Percentiles rank a stretch among this genome's conserved stretches.
These are phyloP conservation scores for Dillenia turbinata DNA, from an alignment of 164 flowering plant genomes.

Conservation along the genomic window DNA sequence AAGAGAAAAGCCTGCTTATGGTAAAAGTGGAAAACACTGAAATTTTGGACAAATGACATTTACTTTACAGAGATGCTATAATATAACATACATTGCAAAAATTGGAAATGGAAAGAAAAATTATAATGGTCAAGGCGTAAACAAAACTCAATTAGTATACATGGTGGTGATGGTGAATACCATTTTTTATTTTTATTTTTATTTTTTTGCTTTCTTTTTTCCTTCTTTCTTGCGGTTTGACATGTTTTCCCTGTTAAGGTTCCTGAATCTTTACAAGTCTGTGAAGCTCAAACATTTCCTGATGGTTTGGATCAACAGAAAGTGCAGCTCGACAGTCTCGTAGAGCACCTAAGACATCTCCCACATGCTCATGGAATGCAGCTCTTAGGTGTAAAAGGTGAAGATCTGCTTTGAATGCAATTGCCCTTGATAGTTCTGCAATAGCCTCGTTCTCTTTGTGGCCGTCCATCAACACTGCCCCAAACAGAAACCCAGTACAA, in stretches of 20 bases:
- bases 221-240: too few species aligned
- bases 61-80: too few species aligned
- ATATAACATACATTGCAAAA: too few species aligned
- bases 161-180: too few species aligned
- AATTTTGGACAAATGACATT: too few species aligned
- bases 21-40: too few species aligned
- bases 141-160: too few species aligned
- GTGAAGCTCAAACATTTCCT: slow-evolving; percentile 88
- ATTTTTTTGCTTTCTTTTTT: too few species aligned
- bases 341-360: slow-evolving; percentile 69
- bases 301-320: slow-evolving; percentile 94
- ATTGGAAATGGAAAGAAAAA: too few species aligned
- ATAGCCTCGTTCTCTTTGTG: slow-evolving; percentile 92
- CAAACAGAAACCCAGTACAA: slow-evolving; percentile 6
- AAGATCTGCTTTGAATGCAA: slow-evolving; percentile 94
- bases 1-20: too few species aligned
- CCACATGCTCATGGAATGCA: slow-evolving; percentile 87
- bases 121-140: too few species aligned
- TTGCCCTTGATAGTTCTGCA: slow-evolving; percentile 84
- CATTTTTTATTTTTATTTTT: too few species aligned
- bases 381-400: slow-evolving; percentile 93
- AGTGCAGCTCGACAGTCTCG: slow-evolving; percentile 96
- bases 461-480: slow-evolving; percentile 93
- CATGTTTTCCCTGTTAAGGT: slow-evolving; percentile 30
- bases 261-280: slow-evolving; percentile 91